Evolutionary conservation across 768 basidiomycete species (phyloP), one percentile per base, ranked within the genome.

Genomic region (Tubosaeta brunneosetosa): DNA sequence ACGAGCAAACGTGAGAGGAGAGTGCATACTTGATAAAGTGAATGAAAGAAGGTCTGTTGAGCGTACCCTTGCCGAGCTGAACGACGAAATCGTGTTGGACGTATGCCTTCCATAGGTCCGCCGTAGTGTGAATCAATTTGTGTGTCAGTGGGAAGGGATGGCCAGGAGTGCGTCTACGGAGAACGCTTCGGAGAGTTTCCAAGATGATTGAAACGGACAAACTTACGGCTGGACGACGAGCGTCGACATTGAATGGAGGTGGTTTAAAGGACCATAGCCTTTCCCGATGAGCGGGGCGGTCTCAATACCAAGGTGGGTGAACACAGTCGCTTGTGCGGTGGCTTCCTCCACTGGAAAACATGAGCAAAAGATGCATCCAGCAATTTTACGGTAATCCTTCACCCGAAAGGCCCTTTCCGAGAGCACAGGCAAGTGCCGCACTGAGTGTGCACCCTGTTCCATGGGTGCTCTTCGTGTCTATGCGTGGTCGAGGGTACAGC

Each of bases 371-470:
- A 27, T 36, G 13, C 13, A 1, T 1, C 9, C 25, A 25, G 29
- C 4, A 43, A 38, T 9, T n/a, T 14, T 11, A 8, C 33, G 34
- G 26, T 56, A 10, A n/a, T 58, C 55, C 31, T 34, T 77, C 78
- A 63, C 47, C 77, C 74, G 54, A n/a, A 56, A 46, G 9, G 55
- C 58, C 52, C 81, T 83, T 42, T 3, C 81, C 86, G 14, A 94
- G 71, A 6, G 75, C 75, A 50, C 82, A 83, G 2, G 85, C 85
- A 16, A 95, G 77, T 0, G 91, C 89, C 0, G 93, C 84, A 43
- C 84, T 86, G n/a, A 97, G 74, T 0, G 94, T 97, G 66, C 93
- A 97, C 2, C 93, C 94, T 0, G 94, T 97, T 1, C 94, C 94
- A 63, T 95, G 94, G 0, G 93, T 97, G 58, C 76, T 90, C 32